These are phyloP conservation scores for Trypanosoma scelopori DNA, from an alignment of 208 protist species.

Conservation along the genomic window DNA sequence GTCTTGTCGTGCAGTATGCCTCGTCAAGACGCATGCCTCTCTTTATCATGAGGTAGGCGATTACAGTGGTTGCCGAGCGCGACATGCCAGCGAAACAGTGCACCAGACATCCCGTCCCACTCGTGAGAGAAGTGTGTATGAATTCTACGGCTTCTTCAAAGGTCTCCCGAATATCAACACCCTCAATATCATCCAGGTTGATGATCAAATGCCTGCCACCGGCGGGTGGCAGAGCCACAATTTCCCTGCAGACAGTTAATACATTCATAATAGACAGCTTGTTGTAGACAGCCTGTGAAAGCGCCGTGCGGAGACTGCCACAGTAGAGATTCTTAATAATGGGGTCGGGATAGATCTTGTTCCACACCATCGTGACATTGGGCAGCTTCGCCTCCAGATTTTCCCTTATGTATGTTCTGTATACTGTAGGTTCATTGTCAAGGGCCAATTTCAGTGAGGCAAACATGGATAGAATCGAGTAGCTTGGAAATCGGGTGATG, in stretches of 20 bases:
- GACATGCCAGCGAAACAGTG: conserved; percentile 92
- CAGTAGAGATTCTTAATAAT: conserved; percentile 83
- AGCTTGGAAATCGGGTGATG: conserved; percentile 52
- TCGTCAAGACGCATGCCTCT: conserved; percentile 86
- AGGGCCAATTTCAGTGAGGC: conserved; percentile 64
- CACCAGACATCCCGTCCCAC: conserved; percentile 66
- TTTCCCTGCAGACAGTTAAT: conserved; percentile 78
- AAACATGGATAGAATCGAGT: conserved; percentile 45
- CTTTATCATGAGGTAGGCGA: conserved; percentile 88
- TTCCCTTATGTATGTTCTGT: conserved; percentile 50
- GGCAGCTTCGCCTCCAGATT: conserved; percentile 53
- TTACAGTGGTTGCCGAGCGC: conserved; percentile 86
- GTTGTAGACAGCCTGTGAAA: conserved; percentile 85
- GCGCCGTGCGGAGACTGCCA: conserved; percentile 80
- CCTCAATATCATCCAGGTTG: conserved; percentile 86
- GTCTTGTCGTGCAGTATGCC: conserved; percentile 72
- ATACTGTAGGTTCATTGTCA: conserved; percentile 87
- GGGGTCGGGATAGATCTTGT: conserved; percentile 90
- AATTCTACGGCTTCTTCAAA: conserved; percentile 75
- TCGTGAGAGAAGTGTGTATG: conserved; percentile 70
- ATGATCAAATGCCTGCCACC: conserved; percentile 68
- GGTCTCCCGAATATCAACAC: conserved; percentile 71
- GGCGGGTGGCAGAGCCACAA: conserved; percentile 68
- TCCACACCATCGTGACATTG: conserved; percentile 84
- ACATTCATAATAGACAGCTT: conserved; percentile 80